A percentile compares a stretch with the other conserved stretches of the same genome.
These are phyloP conservation scores for Chytriomyces sp. DNA, from an alignment of 192 early-diverging fungal genomes.

Conservation along the genomic window DNA sequence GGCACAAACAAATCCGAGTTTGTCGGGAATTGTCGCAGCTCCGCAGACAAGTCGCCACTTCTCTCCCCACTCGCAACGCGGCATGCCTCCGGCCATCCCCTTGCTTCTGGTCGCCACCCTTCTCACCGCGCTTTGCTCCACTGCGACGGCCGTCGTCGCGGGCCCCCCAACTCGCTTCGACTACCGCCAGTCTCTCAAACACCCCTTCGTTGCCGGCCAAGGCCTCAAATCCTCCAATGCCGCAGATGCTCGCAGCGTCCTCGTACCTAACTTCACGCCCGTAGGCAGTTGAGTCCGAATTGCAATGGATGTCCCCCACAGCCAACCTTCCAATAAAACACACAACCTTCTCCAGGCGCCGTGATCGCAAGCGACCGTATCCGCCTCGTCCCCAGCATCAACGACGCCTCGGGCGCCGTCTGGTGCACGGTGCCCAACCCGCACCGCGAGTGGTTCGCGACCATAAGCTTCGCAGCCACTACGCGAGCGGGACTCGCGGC, in stretches of 20 bases:
- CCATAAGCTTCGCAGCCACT: constrained; percentile 60
- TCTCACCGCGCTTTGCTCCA: too few relatives aligned
- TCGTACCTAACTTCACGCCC: constrained; percentile 29
- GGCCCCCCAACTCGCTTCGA: constrained; percentile 29
- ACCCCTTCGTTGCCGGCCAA: constrained; percentile 24
- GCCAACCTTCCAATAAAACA: not conserved
- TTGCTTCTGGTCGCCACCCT: too few relatives aligned
- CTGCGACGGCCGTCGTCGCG: not conserved
- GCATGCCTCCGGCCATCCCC: too few relatives aligned
- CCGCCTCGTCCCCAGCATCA: constrained; percentile 61
- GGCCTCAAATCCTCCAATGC: not conserved
- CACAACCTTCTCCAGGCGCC: constrained; percentile 10
- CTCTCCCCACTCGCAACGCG: too few relatives aligned
- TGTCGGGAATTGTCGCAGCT: too few relatives aligned
- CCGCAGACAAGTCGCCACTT: too few relatives aligned
- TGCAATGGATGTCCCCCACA: not conserved
- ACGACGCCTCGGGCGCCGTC: constrained; percentile 53
- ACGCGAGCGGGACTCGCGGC: constrained; percentile 14
- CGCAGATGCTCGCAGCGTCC: not conserved
- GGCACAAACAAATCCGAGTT: too few relatives aligned
- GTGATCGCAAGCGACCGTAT: constrained; percentile 27
- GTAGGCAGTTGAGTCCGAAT: constrained; percentile 22
- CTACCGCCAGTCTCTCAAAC: constrained; percentile 39
- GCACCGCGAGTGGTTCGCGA: constrained; percentile 72
- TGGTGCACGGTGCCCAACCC: constrained; percentile 64